Evolutionary conservation across 164 flowering plant genomes (phyloP).

Genomic region (Annona squamosa): DNA sequence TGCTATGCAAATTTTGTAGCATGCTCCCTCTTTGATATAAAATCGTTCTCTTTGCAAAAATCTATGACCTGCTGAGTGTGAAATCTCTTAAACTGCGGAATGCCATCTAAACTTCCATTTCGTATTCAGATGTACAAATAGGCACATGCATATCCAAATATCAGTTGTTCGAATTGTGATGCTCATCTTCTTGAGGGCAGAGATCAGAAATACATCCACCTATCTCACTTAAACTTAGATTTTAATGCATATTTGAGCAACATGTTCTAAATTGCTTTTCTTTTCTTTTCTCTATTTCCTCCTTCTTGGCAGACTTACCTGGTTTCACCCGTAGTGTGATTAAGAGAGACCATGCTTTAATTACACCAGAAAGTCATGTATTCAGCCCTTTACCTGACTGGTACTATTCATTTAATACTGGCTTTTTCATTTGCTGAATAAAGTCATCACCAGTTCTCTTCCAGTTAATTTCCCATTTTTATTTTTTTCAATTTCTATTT

Average conservation of each 20-base stretch:
- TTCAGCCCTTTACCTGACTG: constrained; percentile 88
- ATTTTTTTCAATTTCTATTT: constrained; percentile 3
- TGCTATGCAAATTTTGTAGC: no score
- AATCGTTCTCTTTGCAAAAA: no score
- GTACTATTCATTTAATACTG: constrained; percentile 24
- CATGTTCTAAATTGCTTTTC: neutral
- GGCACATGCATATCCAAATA: no score
- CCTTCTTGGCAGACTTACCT: constrained; percentile 60
- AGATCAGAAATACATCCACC: neutral
- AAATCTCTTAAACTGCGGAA: no score
- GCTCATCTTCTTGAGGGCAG: neutral
- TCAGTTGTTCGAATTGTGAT: no score
- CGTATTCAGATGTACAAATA: no score
- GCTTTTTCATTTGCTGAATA: neutral
- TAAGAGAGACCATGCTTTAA: constrained; percentile 76
- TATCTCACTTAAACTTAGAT: neutral
- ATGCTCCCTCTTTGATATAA: no score
- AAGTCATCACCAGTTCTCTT: neutral
- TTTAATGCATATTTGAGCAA: neutral
- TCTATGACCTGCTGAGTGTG: no score
- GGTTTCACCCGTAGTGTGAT: constrained; percentile 97
- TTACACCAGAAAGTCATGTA: constrained; percentile 95
- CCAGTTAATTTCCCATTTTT: neutral
- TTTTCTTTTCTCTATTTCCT: no score
- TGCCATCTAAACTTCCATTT: no score